Evolutionary conservation across 768 basidiomycete species (phyloP).

Genomic region (Pleurotus tuoliensis): DNA sequence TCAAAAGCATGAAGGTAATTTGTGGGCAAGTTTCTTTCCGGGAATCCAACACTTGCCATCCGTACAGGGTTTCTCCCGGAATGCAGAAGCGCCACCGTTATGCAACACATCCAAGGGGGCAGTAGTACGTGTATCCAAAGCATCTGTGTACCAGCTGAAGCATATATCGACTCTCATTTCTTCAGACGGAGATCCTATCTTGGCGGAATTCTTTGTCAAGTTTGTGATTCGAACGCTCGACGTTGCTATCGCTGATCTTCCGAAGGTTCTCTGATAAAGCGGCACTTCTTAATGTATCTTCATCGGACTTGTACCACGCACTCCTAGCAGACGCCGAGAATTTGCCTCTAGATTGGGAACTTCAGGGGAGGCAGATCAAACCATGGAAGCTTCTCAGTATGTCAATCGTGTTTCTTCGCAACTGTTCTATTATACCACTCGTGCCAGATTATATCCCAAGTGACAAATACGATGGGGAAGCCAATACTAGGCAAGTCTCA

Average conservation of each 20-base stretch:
- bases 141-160: background rate
- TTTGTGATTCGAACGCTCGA: constrained; percentile 17
- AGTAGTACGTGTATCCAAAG: constrained; percentile 44
- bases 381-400: constrained; percentile 52
- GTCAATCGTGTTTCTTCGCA: background rate
- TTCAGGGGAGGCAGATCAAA: constrained; percentile 55
- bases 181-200: constrained; percentile 58
- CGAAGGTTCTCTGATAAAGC: constrained; percentile 49
- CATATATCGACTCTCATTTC: background rate
- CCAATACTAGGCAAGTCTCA: constrained; percentile 60
- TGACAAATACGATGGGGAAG: constrained; percentile 37
- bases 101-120: constrained; percentile 56
- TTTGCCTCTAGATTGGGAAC: constrained; percentile 56
- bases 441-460: constrained; percentile 34
- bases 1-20: constrained; percentile 56
- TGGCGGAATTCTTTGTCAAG: constrained; percentile 66
- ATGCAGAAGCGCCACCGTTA: constrained; percentile 51
- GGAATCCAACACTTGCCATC: background rate
- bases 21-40: background rate
- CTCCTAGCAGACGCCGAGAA: constrained; percentile 56
- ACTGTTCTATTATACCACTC: background rate
- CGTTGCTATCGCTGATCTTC: too few relatives aligned
- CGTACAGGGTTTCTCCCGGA: constrained; percentile 62
- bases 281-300: constrained; percentile 39
- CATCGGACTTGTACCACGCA: constrained; percentile 48